Conservation (phyloP, 2,329 filamentous ascomycete genomes). For the Aspergillus versicolor region DNA sequence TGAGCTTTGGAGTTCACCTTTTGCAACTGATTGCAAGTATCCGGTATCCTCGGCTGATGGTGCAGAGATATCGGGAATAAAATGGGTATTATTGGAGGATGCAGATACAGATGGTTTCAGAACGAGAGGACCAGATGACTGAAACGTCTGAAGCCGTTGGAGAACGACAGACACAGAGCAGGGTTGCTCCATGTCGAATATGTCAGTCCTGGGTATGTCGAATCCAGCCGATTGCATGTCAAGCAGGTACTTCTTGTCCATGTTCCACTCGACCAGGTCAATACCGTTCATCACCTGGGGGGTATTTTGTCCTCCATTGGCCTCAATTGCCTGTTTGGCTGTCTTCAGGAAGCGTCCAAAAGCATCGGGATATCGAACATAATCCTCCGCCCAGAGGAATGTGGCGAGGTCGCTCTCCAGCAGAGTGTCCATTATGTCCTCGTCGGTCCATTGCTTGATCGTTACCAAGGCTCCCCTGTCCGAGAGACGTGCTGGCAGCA, state of each 20-base stretch:
- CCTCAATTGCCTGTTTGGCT: not conserved
- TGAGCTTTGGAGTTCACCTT: not conserved
- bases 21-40: not conserved
- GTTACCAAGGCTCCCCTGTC: not conserved
- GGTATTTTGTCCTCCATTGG: not conserved
- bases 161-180: not conserved
- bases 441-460: conserved; percentile 3
- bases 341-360: not conserved
- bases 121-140: not conserved
- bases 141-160: not conserved
- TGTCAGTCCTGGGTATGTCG: not conserved
- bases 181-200: not conserved
- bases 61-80: not conserved
- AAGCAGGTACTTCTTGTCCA: not conserved
- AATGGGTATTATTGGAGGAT: not conserved
- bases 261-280: not conserved
- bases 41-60: not conserved
- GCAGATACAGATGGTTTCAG: not conserved
- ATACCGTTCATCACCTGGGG: not conserved
- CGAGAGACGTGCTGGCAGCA: not conserved
- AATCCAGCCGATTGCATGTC: not conserved
- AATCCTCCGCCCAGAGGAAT: conserved; percentile 2
- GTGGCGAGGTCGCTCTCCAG: not conserved
- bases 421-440: not conserved
- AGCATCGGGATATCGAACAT: not conserved